A percentile compares a stretch with the other conserved stretches of the same genome.
Conservation (phyloP, 2,329 filamentous ascomycete genomes). For the Kalmusia sp. region DNA sequence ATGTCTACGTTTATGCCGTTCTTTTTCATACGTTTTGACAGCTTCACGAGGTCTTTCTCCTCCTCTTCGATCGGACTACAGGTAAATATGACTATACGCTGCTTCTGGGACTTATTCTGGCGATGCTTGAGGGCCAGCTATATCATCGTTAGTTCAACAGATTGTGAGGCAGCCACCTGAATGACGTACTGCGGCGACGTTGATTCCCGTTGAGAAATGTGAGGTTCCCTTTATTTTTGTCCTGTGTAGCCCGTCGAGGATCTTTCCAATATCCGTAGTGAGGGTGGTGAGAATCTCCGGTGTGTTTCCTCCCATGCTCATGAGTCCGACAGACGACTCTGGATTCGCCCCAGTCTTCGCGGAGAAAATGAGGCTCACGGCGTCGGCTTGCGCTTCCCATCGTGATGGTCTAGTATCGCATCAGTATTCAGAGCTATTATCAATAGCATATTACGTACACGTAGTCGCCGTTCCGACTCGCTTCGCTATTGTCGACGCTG, state of each 20-base stretch:
- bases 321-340: slow-evolving; percentile 94
- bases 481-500: slow-evolving; percentile 97
- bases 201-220: slow-evolving; percentile 91
- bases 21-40: slow-evolving; percentile 99
- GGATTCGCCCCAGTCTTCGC: slow-evolving; percentile 95
- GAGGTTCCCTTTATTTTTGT: slow-evolving; percentile 85
- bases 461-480: slow-evolving; percentile 94
- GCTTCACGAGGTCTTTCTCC: slow-evolving; percentile 84
- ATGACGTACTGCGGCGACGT: slow-evolving; percentile 83
- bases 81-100: slow-evolving; percentile 95
- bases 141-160: slow-evolving; percentile 43
- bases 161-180: slow-evolving; percentile 84
- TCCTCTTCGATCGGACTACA: slow-evolving; percentile 92
- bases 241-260: slow-evolving; percentile 84
- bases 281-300: slow-evolving; percentile 96
- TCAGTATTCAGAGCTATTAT: slow-evolving; percentile 13
- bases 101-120: slow-evolving; percentile 95
- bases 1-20: slow-evolving; percentile 93
- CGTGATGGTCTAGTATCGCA: slow-evolving; percentile 78
- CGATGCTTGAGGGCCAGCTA: slow-evolving; percentile 96
- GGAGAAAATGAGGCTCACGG: slow-evolving; percentile 93
- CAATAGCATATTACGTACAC: slow-evolving; percentile 53
- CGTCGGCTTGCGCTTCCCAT: slow-evolving; percentile 95
- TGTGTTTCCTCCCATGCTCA: slow-evolving; percentile 99
- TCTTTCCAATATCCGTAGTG: slow-evolving; percentile 94